A percentile compares a stretch with the other conserved stretches of the same genome.
These are phyloP conservation scores for Neospora caninum DNA, from an alignment of 169 alveolate species.

Conservation along the genomic window DNA sequence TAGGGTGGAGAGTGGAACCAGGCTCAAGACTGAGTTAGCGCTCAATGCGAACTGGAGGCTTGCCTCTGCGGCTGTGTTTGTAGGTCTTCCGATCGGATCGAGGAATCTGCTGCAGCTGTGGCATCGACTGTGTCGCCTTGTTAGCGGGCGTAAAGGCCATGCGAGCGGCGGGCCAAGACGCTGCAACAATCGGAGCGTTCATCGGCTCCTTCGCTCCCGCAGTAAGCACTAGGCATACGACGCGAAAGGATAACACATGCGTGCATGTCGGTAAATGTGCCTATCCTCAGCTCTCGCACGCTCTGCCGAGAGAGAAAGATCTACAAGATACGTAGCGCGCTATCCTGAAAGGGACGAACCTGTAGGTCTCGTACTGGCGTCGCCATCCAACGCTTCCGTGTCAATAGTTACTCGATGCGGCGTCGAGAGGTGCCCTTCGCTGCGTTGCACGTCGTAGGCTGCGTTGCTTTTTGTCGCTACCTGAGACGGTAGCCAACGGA, in stretches of 20 bases:
- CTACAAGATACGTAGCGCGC: neutral
- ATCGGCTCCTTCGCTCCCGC: slow-evolving; percentile 24
- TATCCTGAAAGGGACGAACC: too few relatives aligned
- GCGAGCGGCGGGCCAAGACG: neutral
- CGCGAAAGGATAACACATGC: neutral
- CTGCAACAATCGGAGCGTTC: neutral
- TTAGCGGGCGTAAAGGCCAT: neutral
- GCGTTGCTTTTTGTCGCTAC: too few relatives aligned
- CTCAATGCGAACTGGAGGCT: too few relatives aligned
- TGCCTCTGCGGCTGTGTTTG: neutral
- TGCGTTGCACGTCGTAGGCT: too few relatives aligned
- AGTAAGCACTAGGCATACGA: neutral
- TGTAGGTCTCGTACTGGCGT: too few relatives aligned
- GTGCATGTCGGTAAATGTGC: neutral
- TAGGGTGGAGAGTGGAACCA: too few relatives aligned
- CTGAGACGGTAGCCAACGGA: too few relatives aligned
- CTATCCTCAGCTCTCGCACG: neutral
- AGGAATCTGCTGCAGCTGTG: slow-evolving; percentile 32
- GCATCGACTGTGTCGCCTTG: slow-evolving; percentile 18
- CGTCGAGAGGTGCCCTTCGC: too few relatives aligned
- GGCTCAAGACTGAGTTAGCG: too few relatives aligned
- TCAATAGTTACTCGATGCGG: too few relatives aligned
- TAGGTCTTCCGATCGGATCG: slow-evolving; percentile 28
- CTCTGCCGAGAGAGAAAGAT: neutral
- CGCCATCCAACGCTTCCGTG: too few relatives aligned